These are phyloP conservation scores for Chlorella sp. DNA, from an alignment of 139 green algal genomes.

Conservation along the genomic window DNA sequence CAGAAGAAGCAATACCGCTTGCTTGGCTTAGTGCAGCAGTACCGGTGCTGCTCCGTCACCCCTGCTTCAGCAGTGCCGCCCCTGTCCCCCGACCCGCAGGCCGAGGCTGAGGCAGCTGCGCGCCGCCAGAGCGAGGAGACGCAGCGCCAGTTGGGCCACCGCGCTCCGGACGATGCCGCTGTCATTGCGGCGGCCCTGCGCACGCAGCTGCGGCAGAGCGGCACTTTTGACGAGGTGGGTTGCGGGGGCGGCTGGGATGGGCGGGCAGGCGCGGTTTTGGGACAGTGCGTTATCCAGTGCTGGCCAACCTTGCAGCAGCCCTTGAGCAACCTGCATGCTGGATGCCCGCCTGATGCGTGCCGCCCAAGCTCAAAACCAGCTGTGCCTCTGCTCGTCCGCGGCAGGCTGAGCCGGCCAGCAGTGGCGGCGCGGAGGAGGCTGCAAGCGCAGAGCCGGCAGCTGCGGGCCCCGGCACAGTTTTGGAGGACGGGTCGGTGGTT, in stretches of 20 bases:
- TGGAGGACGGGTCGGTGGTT: background rate
- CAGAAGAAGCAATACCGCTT: no score
- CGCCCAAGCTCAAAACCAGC: no score
- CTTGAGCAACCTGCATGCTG: background rate
- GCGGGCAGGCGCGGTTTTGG: background rate
- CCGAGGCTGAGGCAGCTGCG: background rate
- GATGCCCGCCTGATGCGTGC: no score
- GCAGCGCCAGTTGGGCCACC: background rate
- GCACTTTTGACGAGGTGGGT: constrained; percentile 16
- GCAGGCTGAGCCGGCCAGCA: background rate
- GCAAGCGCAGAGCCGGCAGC: background rate
- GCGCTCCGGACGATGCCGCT: background rate
- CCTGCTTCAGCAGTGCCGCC: no score
- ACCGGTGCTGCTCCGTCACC: background rate
- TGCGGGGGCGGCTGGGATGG: background rate
- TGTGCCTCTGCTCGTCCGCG: no score
- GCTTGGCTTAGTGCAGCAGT: no score
- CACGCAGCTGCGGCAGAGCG: constrained; percentile 15
- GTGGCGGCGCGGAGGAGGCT: background rate
- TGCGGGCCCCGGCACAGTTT: background rate
- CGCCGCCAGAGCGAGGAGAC: background rate
- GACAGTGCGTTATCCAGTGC: background rate
- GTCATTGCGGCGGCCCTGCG: background rate
- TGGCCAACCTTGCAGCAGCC: background rate
- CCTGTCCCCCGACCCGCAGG: background rate